Percentiles rank a stretch among this genome's conserved stretches.
Evolutionary conservation across 352 stramenopile species (phyloP).

Genomic region (Pythium chondricola): DNA sequence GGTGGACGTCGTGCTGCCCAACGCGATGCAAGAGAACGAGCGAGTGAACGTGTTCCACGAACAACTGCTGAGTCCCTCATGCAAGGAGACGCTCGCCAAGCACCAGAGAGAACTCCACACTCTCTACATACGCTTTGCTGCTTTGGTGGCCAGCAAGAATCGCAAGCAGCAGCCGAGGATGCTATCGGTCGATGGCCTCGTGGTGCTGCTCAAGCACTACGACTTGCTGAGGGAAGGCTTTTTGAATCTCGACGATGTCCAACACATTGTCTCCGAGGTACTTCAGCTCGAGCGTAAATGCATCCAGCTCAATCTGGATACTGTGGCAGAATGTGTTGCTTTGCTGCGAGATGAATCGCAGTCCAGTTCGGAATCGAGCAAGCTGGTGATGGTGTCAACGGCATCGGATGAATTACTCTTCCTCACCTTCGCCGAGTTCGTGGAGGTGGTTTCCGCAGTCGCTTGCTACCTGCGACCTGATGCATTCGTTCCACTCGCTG

Average conservation of each 20-base stretch:
- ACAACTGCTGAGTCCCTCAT: slow-evolving; percentile 37
- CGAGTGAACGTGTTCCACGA: slow-evolving; percentile 43
- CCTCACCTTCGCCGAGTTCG: slow-evolving; percentile 54
- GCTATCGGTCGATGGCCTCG: slow-evolving; percentile 43
- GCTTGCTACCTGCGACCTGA: slow-evolving; percentile 56
- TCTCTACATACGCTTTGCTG: slow-evolving; percentile 41
- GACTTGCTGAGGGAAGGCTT: slow-evolving; percentile 53
- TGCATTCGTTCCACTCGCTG: slow-evolving; percentile 47
- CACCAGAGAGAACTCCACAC: slow-evolving; percentile 37
- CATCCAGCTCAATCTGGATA: slow-evolving; percentile 28
- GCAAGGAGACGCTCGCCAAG: slow-evolving; percentile 42
- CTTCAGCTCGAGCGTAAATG: slow-evolving; percentile 55
- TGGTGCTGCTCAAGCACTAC: slow-evolving; percentile 40
- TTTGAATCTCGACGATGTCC: slow-evolving; percentile 53
- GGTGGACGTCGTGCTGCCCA: slow-evolving; percentile 43
- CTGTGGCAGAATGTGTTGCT: slow-evolving; percentile 7
- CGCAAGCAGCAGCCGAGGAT: slow-evolving; percentile 17
- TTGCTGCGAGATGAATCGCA: neutral
- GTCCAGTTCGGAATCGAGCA: neutral
- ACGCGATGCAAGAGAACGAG: slow-evolving; percentile 49
- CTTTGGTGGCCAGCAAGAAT: slow-evolving; percentile 9
- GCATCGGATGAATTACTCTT: slow-evolving; percentile 24
- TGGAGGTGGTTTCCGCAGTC: slow-evolving; percentile 47
- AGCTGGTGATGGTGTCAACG: no score
- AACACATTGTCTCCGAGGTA: slow-evolving; percentile 53